Base-by-base conservation (phyloP, 257 asterid genomes). In the Haberlea rhodopensis region DNA sequence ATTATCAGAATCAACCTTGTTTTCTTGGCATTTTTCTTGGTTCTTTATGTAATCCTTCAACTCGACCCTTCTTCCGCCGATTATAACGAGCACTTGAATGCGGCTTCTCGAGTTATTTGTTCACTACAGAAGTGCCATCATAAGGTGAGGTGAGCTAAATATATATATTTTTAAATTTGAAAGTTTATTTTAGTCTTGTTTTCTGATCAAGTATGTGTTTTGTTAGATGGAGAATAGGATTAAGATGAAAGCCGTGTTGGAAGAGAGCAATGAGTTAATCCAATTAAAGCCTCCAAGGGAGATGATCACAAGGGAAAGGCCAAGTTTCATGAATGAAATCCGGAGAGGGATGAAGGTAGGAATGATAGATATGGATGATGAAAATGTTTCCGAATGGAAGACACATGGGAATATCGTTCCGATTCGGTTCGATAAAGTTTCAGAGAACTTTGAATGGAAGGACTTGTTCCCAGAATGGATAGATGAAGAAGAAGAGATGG, bases 401-500 rank as follows among this genome's bases (percentile, higher is more conserved):
- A 32, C 43, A 2, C 43, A 32, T 0, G 84, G 81, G 16, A 51
- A 73, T 4, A 60, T 25, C 0, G 37, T 24, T 5, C 76, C 53
- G 0, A 29, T 81, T 5, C 9, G 43, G 3, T 78, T 75, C 6
- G 68, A 78, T 26, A 27, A 29, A 63, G 84, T 73, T 8, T 81
- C 84, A 1, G 52, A 75, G 58, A 43, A 62, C 5, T 70, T 81
- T 0, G 75, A 75, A 55, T 81, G 86, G 86, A 75, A 72, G 51
- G 78, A 78, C 8, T 31, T 78, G 71, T 81, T 78, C 46, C 86
- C 83, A 19, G 86, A 81, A 53, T 81, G 86, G 86, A 81, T 81
- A 22, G 86, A 81, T 40, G 86, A 81, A 60, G 86, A 81, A 37
- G 84, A 81, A 71, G 86, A 81, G 51, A 70, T 66, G 20, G 83